Conservation (phyloP, 2,329 filamentous ascomycete species). For the Claviceps sp. region DNA sequence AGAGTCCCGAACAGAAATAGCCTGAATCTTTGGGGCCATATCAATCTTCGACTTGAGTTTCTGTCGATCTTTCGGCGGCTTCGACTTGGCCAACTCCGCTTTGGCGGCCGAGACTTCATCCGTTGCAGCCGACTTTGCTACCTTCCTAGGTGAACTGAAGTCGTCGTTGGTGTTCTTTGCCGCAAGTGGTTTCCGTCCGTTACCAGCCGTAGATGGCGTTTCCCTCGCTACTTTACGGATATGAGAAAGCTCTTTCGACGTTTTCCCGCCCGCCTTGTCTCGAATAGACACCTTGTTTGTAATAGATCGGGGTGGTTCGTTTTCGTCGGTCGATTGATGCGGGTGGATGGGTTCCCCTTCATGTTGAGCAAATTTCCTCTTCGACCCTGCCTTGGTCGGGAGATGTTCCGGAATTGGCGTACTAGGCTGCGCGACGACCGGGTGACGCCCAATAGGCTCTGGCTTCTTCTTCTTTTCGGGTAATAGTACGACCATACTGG, state of each 20-base stretch:
- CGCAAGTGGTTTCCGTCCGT: constrained; percentile 34
- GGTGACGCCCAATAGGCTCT: background rate
- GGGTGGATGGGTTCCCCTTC: constrained; percentile 23
- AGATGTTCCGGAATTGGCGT: constrained; percentile 6
- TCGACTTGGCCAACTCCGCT: constrained; percentile 19
- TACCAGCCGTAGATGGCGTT: constrained; percentile 14
- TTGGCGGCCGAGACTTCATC: constrained; percentile 29
- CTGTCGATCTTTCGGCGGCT: constrained; percentile 11
- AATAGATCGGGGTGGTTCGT: constrained; percentile 9
- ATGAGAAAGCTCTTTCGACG: constrained; percentile 31
- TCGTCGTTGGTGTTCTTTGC: constrained; percentile 48
- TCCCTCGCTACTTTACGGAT: constrained; percentile 28
- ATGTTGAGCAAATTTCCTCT: constrained; percentile 45
- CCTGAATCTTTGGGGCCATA: constrained; percentile 11
- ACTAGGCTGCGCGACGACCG: background rate
- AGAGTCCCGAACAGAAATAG: constrained; percentile 8
- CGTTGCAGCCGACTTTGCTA: constrained; percentile 16
- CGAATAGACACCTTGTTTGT: constrained; percentile 17
- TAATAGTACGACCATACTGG: constrained; percentile 8
- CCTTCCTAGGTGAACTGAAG: constrained; percentile 44
- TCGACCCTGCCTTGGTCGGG: constrained; percentile 33
- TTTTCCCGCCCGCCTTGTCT: constrained; percentile 25
- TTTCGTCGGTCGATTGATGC: constrained; percentile 15
- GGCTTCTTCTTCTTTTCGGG: constrained; percentile 15
- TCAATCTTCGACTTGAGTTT: constrained; percentile 17